Percentiles rank a stretch among this genome's conserved stretches.
Evolutionary conservation across 495 filamentous ascomycete genomes (phyloP).

Genomic region (Hypoxylon intermedium): DNA sequence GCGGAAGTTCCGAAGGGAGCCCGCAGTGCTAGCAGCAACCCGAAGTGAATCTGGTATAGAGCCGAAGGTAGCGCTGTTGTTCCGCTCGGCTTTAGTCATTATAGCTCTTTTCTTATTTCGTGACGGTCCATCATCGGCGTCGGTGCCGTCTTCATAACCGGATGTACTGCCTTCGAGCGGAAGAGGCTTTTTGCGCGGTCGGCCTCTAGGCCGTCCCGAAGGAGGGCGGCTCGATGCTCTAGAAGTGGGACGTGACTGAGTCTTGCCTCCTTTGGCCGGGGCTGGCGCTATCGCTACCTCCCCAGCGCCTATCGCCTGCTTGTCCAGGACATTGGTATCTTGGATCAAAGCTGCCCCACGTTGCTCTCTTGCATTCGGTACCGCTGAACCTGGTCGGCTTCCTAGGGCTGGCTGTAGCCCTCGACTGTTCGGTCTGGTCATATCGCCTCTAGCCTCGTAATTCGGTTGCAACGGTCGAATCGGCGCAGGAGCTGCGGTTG

Average conservation of each 20-base stretch:
- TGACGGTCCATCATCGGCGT: conserved; percentile 61
- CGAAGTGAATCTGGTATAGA: conserved; percentile 78
- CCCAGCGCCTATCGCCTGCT: conserved; percentile 18
- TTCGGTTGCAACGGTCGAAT: conserved; percentile 25
- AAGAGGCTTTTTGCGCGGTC: conserved; percentile 54
- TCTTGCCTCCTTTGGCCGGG: conserved; percentile 21
- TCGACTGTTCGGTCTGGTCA: conserved; percentile 4
- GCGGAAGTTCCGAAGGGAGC: conserved; percentile 84
- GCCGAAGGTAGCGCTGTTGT: conserved; percentile 71
- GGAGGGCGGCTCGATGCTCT: conserved; percentile 49
- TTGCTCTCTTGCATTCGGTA: conserved; percentile 21
- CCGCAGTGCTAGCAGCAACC: conserved; percentile 84
- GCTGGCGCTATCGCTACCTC: conserved; percentile 22
- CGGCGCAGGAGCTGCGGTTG: conserved; percentile 34
- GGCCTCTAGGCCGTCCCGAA: conserved; percentile 54
- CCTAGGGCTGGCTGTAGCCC: conserved; percentile 9
- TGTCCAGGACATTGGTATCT: conserved; percentile 9
- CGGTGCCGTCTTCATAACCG: conserved; percentile 75
- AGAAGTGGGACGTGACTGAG: conserved; percentile 52
- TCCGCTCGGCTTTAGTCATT: conserved; percentile 71
- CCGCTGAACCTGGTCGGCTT: conserved; percentile 35
- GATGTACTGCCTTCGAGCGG: conserved; percentile 61
- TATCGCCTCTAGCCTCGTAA: conserved; percentile 24
- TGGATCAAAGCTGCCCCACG: conserved; percentile 8
- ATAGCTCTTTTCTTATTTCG: conserved; percentile 74